Conservation (phyloP, 2,329 filamentous ascomycete genomes). For the Monilinia fructicola region DNA sequence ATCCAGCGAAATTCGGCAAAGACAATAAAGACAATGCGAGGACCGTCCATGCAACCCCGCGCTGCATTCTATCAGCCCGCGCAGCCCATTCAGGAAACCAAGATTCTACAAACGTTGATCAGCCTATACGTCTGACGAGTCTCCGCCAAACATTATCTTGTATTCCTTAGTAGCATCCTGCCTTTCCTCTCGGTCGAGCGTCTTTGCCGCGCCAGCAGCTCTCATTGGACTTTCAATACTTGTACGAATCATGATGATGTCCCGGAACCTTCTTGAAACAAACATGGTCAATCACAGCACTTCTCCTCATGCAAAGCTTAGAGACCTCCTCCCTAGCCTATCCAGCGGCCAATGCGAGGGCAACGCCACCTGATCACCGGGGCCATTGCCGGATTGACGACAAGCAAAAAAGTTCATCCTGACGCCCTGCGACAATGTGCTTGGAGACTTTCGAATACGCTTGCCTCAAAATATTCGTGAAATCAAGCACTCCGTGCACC, state of each 20-base stretch:
- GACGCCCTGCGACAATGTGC: neutral
- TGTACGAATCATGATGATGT: neutral
- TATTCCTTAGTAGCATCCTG: neutral
- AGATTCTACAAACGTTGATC: neutral
- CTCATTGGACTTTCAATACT: neutral
- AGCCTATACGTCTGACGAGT: neutral
- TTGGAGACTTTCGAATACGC: neutral
- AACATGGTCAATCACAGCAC: neutral
- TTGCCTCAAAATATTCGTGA: neutral
- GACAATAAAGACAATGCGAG: slow-evolving; percentile 6
- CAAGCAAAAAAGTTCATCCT: neutral
- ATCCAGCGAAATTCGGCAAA: neutral
- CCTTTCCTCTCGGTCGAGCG: neutral
- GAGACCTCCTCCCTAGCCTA: neutral
- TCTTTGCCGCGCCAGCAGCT: neutral
- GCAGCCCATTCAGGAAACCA: neutral
- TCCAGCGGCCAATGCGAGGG: neutral
- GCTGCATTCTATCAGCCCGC: neutral
- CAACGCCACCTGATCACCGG: no score
- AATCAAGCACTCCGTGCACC: neutral
- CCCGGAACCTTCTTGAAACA: neutral
- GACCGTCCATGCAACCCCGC: neutral
- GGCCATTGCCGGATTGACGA: neutral
- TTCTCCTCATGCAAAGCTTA: neutral
- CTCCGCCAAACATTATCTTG: neutral